Percentiles rank a stretch among this genome's conserved stretches.
Evolutionary conservation across 257 asterid genomes (phyloP).

Genomic region (Nicotiana tomentosiformis): DNA sequence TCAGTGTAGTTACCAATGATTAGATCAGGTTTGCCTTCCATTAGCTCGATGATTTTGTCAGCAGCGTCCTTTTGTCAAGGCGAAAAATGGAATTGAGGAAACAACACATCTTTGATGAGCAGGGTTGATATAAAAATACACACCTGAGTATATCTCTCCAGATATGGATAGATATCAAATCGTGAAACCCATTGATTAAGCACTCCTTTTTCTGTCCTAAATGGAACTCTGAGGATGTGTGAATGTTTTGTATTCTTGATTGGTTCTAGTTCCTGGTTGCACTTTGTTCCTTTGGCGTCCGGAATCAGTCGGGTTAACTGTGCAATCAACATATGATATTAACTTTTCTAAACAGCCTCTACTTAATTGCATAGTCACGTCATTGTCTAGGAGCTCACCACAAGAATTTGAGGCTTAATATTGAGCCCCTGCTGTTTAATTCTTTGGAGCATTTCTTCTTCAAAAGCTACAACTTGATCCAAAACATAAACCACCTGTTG

Average conservation of each 20-base stretch:
- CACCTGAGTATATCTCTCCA: slow-evolving; percentile 80
- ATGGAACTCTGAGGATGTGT: slow-evolving; percentile 11
- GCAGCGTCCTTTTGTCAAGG: slow-evolving; percentile 49
- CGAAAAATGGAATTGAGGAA: neutral
- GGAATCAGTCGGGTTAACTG: slow-evolving; percentile 89
- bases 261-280: slow-evolving; percentile 73
- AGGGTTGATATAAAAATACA: neutral
- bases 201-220: no score
- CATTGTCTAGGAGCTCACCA: slow-evolving; percentile 35
- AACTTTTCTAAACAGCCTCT: neutral
- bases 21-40: slow-evolving; percentile 94
- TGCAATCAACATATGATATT: neutral
- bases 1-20: slow-evolving; percentile 84
- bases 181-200: slow-evolving; percentile 28
- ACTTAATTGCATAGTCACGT: neutral
- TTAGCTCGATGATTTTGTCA: slow-evolving; percentile 51
- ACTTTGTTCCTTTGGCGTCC: slow-evolving; percentile 84
- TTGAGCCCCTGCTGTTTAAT: slow-evolving; percentile 84
- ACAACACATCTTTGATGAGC: neutral
- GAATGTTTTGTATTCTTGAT: slow-evolving; percentile 73
- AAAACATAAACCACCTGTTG: slow-evolving; percentile 83
- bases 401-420: slow-evolving; percentile 83
- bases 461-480: slow-evolving; percentile 91
- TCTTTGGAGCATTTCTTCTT: slow-evolving; percentile 75
- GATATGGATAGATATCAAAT: slow-evolving; percentile 83